Evolutionary conservation across 495 filamentous ascomycete species (phyloP).

Genomic region (Lasiosphaeriaceae sp.): DNA sequence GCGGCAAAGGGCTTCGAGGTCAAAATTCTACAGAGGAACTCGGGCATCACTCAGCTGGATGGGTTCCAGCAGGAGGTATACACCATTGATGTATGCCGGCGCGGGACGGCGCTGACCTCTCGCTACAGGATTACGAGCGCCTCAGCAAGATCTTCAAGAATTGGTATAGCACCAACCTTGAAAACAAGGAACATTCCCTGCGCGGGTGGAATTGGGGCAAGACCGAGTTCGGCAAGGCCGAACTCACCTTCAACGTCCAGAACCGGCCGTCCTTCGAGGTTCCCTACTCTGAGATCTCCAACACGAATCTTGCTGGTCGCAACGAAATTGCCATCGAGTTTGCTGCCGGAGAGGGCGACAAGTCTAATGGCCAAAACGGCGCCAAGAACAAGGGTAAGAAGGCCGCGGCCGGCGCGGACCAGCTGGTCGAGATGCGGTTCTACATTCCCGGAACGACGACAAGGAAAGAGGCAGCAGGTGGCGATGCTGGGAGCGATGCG

Average conservation of each 20-base stretch:
- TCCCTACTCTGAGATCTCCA: conserved; percentile 94
- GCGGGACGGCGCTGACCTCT: conserved; percentile 4
- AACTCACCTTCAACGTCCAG: conserved; percentile 93
- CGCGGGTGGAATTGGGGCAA: conserved; percentile 99
- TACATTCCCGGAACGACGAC: conserved; percentile 92
- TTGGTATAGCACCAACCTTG: conserved; percentile 91
- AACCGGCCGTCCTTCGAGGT: conserved; percentile 97
- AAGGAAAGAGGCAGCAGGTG: conserved; percentile 79
- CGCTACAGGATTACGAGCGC: conserved; percentile 76
- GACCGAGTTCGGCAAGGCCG: conserved; percentile 90
- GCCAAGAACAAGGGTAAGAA: conserved; percentile 81
- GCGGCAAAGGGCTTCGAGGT: conserved; percentile 89
- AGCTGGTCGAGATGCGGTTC: conserved; percentile 97
- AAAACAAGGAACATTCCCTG: conserved; percentile 87
- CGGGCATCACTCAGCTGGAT: conserved; percentile 88
- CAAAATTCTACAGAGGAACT: conserved; percentile 78
- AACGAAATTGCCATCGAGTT: conserved; percentile 98
- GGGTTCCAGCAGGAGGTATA: conserved; percentile 87
- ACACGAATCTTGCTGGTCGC: conserved; percentile 95
- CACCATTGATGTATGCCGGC: background rate
- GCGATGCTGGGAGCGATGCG: conserved; percentile 62
- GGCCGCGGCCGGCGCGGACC: conserved; percentile 79
- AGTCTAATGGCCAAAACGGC: conserved; percentile 70
- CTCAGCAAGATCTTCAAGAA: conserved; percentile 87
- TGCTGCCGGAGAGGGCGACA: conserved; percentile 60